phyloP scores from a whole-genome alignment of 2,329 filamentous ascomycete genomes.

The Paecilomyces sp. region DNA sequence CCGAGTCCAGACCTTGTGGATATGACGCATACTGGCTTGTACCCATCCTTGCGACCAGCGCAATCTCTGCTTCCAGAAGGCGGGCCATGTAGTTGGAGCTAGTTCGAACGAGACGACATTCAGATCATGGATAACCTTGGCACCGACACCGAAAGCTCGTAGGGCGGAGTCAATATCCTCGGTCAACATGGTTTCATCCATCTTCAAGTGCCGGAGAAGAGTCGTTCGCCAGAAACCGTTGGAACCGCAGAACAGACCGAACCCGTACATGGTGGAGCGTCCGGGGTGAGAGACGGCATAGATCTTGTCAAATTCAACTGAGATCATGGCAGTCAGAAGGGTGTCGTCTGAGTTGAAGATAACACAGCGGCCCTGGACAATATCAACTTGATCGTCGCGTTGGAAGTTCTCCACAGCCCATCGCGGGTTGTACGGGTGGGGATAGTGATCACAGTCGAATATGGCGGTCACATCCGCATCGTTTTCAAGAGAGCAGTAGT shows the following conservation, averaged over 20 bases:
- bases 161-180: conserved; percentile 46
- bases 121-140: conserved; percentile 41
- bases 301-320: conserved; percentile 47
- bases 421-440: conserved; percentile 42
- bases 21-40: conserved; percentile 39
- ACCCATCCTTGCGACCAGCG: conserved; percentile 46
- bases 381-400: conserved; percentile 36
- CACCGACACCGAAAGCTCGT: conserved; percentile 37
- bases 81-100: conserved; percentile 36
- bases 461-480: conserved; percentile 42
- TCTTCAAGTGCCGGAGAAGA: conserved; percentile 39
- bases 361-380: conserved; percentile 45
- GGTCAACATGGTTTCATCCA: conserved; percentile 44
- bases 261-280: conserved; percentile 40
- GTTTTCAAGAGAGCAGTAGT: conserved; percentile 39
- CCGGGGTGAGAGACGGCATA: conserved; percentile 46
- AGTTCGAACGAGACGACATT: conserved; percentile 45
- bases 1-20: conserved; percentile 34
- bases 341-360: conserved; percentile 42
- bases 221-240: conserved; percentile 44
- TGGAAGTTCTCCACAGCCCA: conserved; percentile 44
- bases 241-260: conserved; percentile 44
- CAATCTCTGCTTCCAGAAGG: conserved; percentile 45
- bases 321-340: conserved; percentile 42
- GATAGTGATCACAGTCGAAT: conserved; percentile 46